A percentile compares a stretch with the other conserved stretches of the same genome.
phyloP scores from a whole-genome alignment of 768 basidiomycete species.

The Boletales sp. region DNA sequence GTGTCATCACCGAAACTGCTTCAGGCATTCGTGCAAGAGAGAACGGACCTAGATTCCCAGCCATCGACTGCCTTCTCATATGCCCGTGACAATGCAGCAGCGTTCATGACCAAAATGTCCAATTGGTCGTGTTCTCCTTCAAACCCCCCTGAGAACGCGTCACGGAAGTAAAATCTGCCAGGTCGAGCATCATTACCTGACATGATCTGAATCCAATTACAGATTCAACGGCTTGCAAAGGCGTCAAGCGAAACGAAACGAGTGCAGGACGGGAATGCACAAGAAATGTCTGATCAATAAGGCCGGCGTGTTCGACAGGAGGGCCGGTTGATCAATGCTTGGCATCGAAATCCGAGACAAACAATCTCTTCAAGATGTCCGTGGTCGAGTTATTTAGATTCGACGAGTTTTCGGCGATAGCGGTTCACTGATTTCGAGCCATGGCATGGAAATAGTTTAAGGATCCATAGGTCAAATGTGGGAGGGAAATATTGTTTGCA shows the following conservation, averaged over 20 bases:
- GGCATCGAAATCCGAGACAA: background rate
- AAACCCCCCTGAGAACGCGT: conserved; percentile 3
- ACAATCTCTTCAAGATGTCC: conserved; percentile 8
- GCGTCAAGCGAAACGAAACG: background rate
- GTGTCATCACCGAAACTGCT: background rate
- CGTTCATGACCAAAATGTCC: conserved; percentile 42
- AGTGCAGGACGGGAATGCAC: conserved; percentile 6
- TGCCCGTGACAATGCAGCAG: conserved; percentile 18
- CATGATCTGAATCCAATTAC: conserved; percentile 28
- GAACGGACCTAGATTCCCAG: conserved; percentile 43
- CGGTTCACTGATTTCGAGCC: too few species aligned
- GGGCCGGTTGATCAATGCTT: conserved; percentile 16
- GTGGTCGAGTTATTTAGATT: too few species aligned
- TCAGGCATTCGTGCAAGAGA: too few species aligned
- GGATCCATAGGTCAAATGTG: too few species aligned
- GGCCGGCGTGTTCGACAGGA: conserved; percentile 15
- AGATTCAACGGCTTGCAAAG: conserved; percentile 17
- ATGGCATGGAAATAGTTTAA: too few species aligned
- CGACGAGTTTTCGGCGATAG: too few species aligned
- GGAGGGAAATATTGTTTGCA: too few species aligned
- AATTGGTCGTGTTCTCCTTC: conserved; percentile 4
- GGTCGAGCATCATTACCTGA: conserved; percentile 25
- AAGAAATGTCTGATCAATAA: conserved; percentile 28
- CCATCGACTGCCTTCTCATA: conserved; percentile 37
- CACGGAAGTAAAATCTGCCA: conserved; percentile 16